Percentiles rank a stretch among this genome's conserved stretches.
These are phyloP conservation scores for Neolecta irregularis DNA, from an alignment of 1,139 yeast genomes.

Conservation along the genomic window DNA sequence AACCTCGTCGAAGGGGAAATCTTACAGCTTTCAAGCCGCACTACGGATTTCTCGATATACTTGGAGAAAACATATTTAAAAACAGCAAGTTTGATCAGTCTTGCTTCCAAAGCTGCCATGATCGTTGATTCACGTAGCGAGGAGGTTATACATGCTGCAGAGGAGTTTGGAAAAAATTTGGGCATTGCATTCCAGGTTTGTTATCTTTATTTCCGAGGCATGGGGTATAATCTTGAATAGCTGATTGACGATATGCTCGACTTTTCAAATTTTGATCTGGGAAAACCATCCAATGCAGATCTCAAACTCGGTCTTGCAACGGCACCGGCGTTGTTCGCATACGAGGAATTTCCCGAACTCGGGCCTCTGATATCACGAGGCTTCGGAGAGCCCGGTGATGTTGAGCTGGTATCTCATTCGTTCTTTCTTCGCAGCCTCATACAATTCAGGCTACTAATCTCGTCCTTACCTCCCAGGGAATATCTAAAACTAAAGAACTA, in stretches of 20 bases:
- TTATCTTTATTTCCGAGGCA: not conserved
- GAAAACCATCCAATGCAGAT: conserved; percentile 85
- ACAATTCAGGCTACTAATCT: conserved; percentile 41
- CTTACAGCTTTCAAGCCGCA: conserved; percentile 50
- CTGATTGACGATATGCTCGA: conserved; percentile 93
- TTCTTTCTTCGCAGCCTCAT: not conserved
- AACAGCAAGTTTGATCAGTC: conserved; percentile 91
- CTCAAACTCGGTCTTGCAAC: conserved; percentile 88
- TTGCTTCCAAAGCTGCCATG: conserved; percentile 85
- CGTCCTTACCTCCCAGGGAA: conserved; percentile 58
- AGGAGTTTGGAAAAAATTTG: conserved; percentile 79
- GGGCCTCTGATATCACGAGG: conserved; percentile 75
- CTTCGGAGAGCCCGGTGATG: conserved; percentile 68
- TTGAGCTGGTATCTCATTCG: conserved; percentile 30
- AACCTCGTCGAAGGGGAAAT: conserved; percentile 96
- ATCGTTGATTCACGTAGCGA: conserved; percentile 75
- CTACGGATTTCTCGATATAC: conserved; percentile 25
- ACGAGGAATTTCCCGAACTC: conserved; percentile 74
- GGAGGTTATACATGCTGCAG: conserved; percentile 63
- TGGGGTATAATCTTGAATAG: conserved; percentile 1
- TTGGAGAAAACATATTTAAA: conserved; percentile 87
- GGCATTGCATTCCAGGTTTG: conserved; percentile 78
- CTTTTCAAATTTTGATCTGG: conserved; percentile 66
- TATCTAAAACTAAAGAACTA: conserved; percentile 56
- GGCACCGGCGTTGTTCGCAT: conserved; percentile 89